phyloP scores from a whole-genome alignment of 352 stramenopile genomes.

The Stramenopiles sp. region DNA sequence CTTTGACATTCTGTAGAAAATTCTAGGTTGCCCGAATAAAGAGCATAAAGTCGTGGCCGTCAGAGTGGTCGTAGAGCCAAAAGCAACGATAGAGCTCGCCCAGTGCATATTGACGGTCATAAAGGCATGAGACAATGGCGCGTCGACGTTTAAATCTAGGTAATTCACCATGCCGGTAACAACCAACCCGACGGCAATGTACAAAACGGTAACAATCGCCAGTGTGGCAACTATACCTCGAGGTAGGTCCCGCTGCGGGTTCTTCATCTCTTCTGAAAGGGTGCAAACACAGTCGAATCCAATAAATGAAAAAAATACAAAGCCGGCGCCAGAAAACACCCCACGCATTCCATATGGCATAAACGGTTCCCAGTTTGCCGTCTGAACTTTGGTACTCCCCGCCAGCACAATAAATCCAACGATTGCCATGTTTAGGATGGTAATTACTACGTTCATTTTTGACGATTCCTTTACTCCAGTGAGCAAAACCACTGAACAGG shows the following conservation, averaged over 20 bases:
- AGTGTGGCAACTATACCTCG: constrained; percentile 72
- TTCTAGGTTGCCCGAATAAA: constrained; percentile 66
- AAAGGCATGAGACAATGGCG: constrained; percentile 60
- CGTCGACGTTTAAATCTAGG: constrained; percentile 38
- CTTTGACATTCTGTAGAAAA: constrained; percentile 72
- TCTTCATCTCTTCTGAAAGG: constrained; percentile 63
- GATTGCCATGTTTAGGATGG: constrained; percentile 60
- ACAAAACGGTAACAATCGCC: constrained; percentile 66
- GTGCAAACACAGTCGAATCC: constrained; percentile 79
- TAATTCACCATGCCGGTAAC: constrained; percentile 45
- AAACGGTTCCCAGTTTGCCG: constrained; percentile 52
- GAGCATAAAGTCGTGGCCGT: constrained; percentile 67
- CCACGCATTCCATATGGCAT: constrained; percentile 53
- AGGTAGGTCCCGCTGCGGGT: constrained; percentile 61
- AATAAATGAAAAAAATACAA: constrained; percentile 73
- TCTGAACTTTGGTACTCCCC: constrained; percentile 47
- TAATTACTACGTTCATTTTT: constrained; percentile 68
- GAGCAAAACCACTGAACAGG: constrained; percentile 54
- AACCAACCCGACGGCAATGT: constrained; percentile 59
- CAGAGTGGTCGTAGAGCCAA: constrained; percentile 70
- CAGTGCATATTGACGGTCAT: constrained; percentile 41
- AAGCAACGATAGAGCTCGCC: constrained; percentile 54
- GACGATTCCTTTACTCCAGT: constrained; percentile 58
- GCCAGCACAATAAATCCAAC: constrained; percentile 62
- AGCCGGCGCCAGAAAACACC: constrained; percentile 55